Percentiles rank a stretch among this genome's conserved stretches.
Conservation (phyloP, 148 eudicot genomes). For the Heliamphora exappendiculata region DNA sequence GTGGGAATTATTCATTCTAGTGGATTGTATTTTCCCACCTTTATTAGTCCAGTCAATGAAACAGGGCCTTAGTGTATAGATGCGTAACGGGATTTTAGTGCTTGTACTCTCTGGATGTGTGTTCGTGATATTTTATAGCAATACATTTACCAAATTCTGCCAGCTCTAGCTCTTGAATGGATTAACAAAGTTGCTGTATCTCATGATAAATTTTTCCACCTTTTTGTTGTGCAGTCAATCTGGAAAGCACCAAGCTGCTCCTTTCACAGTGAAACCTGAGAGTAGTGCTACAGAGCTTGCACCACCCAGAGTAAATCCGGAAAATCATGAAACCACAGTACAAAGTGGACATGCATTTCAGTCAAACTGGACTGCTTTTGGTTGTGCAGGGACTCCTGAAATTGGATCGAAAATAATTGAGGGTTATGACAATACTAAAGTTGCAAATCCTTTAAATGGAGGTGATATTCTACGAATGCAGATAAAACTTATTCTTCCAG, state of each 20-base stretch:
- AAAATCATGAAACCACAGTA: constrained; percentile 32
- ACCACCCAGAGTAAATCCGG: constrained; percentile 58
- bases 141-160: background rate
- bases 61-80: too few species aligned
- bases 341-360: constrained; percentile 42
- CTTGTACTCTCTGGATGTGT: background rate
- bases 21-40: too few species aligned
- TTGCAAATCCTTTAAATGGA: constrained; percentile 24
- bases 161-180: background rate
- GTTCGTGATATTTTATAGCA: background rate
- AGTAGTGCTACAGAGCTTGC: constrained; percentile 36
- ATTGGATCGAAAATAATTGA: constrained; percentile 26
- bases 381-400: constrained; percentile 29
- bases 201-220: constrained; percentile 8
- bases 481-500: background rate
- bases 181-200: background rate
- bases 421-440: constrained; percentile 17
- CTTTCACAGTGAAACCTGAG: constrained; percentile 32
- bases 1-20: too few species aligned
- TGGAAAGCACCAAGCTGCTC: constrained; percentile 31
- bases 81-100: background rate
- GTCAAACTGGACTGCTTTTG: constrained; percentile 34
- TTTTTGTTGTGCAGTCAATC: constrained; percentile 27
- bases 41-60: too few species aligned
- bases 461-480: constrained; percentile 9